Percentiles rank a stretch among this genome's conserved stretches.
Conservation (phyloP, 192 early-diverging fungal genomes). For the Linnemannia schmuckeri region DNA sequence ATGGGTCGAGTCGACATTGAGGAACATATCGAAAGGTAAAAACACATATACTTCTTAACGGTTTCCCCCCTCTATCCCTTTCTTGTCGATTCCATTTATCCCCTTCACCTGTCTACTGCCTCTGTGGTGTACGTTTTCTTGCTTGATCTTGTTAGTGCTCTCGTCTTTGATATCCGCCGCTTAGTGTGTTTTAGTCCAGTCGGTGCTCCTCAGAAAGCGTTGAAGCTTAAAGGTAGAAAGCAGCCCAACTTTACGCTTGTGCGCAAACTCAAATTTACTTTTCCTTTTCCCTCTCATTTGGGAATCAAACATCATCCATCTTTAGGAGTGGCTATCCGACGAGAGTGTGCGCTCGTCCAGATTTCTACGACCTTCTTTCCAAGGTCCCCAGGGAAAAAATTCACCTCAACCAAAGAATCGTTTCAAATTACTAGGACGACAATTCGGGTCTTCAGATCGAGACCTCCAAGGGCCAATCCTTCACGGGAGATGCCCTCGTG, state of each 20-base stretch:
- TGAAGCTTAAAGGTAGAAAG: too few species aligned
- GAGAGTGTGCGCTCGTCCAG: slow-evolving; percentile 2
- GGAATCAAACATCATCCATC: background rate
- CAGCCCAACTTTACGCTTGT: too few species aligned
- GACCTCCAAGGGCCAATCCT: slow-evolving; percentile 10
- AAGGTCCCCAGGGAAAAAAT: slow-evolving; percentile 6
- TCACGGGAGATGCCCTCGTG: slow-evolving; percentile 33
- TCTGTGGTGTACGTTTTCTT: too few species aligned
- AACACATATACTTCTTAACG: background rate
- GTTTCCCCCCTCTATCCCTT: too few species aligned
- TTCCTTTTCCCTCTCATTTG: background rate
- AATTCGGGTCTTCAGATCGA: slow-evolving; percentile 17
- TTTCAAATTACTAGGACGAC: slow-evolving; percentile 3
- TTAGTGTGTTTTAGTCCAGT: too few species aligned
- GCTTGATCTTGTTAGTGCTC: too few species aligned
- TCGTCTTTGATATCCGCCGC: too few species aligned
- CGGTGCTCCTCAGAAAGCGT: too few species aligned
- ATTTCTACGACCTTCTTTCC: background rate
- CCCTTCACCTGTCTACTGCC: too few species aligned
- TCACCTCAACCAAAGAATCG: slow-evolving; percentile 22
- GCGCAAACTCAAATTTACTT: too few species aligned
- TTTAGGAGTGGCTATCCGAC: background rate
- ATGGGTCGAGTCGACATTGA: background rate
- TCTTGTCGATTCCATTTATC: too few species aligned
- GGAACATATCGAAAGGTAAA: background rate